These are phyloP conservation scores for Geranomyces michiganensis DNA, from an alignment of 192 early-diverging fungal species.

Conservation along the genomic window DNA sequence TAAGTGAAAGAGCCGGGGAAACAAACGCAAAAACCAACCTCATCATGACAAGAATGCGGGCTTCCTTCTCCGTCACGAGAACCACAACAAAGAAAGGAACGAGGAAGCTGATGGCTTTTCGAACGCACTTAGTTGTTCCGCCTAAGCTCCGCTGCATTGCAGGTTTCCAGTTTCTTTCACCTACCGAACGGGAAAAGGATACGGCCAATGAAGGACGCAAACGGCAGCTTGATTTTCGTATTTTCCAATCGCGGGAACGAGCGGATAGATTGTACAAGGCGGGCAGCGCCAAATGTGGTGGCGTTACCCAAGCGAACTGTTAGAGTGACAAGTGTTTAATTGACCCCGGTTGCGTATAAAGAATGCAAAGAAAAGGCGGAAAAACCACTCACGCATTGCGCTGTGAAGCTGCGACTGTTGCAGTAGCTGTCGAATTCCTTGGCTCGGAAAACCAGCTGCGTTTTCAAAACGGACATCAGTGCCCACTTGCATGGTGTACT, in stretches of 20 bases:
- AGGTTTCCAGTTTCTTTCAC: too few species aligned
- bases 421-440: conserved; percentile 54
- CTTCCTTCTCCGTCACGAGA: conserved; percentile 74
- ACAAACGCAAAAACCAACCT: too few species aligned
- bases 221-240: conserved; percentile 50
- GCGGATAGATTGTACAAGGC: conserved; percentile 68
- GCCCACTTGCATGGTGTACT: conserved; percentile 36
- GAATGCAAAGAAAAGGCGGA: not conserved
- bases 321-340: not conserved
- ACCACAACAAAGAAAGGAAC: conserved; percentile 43
- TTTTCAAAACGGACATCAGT: conserved; percentile 48
- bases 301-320: conserved; percentile 3
- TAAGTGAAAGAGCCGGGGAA: too few species aligned
- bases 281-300: not conserved
- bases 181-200: conserved; percentile 70
- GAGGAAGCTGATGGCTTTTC: conserved; percentile 59
- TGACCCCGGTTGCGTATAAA: not conserved
- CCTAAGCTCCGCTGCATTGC: too few species aligned
- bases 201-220: conserved; percentile 62
- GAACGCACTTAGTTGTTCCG: too few species aligned
- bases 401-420: conserved; percentile 47
- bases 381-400: conserved; percentile 13
- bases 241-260: conserved; percentile 58
- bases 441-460: conserved; percentile 56
- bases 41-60: conserved; percentile 57